Conservation (phyloP, 345 rosid species). For the Salix udensis region DNA sequence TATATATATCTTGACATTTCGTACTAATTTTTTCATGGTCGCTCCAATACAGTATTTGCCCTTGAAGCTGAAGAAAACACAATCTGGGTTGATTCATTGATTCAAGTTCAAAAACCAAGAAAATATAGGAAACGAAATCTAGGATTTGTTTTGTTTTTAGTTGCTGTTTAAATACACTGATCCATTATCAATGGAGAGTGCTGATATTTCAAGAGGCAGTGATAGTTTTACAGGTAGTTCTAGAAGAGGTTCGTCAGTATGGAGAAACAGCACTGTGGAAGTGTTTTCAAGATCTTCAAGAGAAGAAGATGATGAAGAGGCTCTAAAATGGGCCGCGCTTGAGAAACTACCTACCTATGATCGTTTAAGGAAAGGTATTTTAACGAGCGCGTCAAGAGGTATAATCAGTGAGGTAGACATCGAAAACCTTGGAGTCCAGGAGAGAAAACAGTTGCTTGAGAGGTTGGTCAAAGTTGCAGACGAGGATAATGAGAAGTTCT, state of each 20-base stretch:
- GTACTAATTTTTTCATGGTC: no score
- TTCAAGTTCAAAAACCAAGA: neutral
- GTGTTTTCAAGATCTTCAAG: conserved; percentile 51
- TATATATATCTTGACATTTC: no score
- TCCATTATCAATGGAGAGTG: neutral
- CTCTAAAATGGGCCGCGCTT: conserved; percentile 46
- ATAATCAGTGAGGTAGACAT: conserved; percentile 17
- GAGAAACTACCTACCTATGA: conserved; percentile 44
- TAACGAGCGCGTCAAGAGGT: conserved; percentile 9
- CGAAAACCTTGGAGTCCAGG: conserved; percentile 18
- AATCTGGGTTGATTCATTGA: neutral
- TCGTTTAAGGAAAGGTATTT: conserved; percentile 42
- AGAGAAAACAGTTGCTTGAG: conserved; percentile 16
- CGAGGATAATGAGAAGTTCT: conserved; percentile 21
- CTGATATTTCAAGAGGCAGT: conserved; percentile 32
- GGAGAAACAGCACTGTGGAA: conserved; percentile 36
- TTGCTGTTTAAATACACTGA: neutral
- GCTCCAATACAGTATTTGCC: no score
- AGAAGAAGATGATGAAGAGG: conserved; percentile 58
- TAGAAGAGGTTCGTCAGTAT: conserved; percentile 21
- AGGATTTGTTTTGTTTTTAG: neutral
- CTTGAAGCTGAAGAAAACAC: neutral
- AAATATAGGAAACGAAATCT: neutral
- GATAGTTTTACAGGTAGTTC: conserved; percentile 25
- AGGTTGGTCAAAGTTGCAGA: conserved; percentile 15